These are phyloP conservation scores for Blastobotrys robertii DNA, from an alignment of 805 yeast species.

Conservation along the genomic window DNA sequence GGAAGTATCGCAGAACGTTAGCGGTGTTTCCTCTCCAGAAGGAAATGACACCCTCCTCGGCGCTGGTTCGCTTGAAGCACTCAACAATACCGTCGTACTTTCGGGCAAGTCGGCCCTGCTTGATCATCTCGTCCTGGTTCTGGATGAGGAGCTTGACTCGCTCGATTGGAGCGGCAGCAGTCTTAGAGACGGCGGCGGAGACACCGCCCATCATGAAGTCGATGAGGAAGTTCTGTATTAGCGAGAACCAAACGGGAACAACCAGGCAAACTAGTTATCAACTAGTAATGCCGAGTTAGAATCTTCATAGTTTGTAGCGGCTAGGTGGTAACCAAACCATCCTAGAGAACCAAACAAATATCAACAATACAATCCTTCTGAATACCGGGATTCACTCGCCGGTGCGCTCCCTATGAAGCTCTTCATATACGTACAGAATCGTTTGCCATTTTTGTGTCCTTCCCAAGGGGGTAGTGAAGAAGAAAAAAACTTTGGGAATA, in stretches of 20 bases:
- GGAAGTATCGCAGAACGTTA: slow-evolving; percentile 97
- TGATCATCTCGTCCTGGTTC: slow-evolving; percentile 97
- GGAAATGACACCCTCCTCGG: slow-evolving; percentile 82
- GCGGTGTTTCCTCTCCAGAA: slow-evolving; percentile 99
- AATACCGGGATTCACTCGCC: too few relatives aligned
- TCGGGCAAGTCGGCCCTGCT: slow-evolving; percentile 87
- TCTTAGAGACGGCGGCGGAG: slow-evolving; percentile 97
- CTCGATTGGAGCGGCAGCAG: slow-evolving; percentile 97
- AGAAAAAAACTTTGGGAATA: too few relatives aligned
- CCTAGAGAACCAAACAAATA: too few relatives aligned
- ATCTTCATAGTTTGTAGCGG: too few relatives aligned
- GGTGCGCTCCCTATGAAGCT: too few relatives aligned
- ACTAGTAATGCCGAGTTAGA: too few relatives aligned
- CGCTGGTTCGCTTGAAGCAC: slow-evolving; percentile 91
- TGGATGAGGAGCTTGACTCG: slow-evolving; percentile 94
- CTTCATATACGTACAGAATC: too few relatives aligned
- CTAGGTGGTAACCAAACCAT: too few relatives aligned
- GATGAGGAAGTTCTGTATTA: slow-evolving; percentile 20
- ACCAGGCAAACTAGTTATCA: not conserved
- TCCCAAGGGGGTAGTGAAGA: too few relatives aligned
- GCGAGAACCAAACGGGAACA: not conserved
- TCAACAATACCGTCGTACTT: slow-evolving; percentile 86
- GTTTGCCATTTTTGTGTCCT: too few relatives aligned
- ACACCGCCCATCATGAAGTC: slow-evolving; percentile 79
- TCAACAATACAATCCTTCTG: too few relatives aligned